Base-by-base conservation (phyloP, 2,329 filamentous ascomycete species). In the Penicillium sp. region DNA sequence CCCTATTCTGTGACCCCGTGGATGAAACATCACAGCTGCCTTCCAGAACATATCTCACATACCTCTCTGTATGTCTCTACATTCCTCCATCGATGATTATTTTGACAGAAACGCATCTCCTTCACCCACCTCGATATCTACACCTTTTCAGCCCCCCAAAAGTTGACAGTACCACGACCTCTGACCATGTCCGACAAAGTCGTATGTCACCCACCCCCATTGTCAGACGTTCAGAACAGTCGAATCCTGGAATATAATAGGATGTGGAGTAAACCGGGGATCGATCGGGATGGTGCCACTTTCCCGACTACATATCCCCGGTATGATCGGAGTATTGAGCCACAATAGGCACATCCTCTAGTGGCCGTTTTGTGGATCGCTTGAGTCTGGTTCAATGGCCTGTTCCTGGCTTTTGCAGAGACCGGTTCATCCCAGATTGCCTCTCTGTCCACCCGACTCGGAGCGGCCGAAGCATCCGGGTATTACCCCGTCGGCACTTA, bases 121-220 rank as follows among this genome's bases (percentile, higher is more conserved):
- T 38, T 20, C 35, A 38, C 35, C 20, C 4, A 13, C 24, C 10
- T 37, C 20, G 4, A 13, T 11, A 11, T 27, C 24, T 10, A 18
- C 14, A 22, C 10, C 11, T 11, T 32, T 6, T 6, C 8, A 18
- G 4, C 26, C 16, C 10, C 18, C 18, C 3, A 20, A 20, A 20
- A 32, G 3, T 31, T 27, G 14, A 35, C 20, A 16, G 6, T 8
- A 26, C 42, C 34, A 32, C 38, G 24, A 35, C 26, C 34, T 5
- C 26, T 18, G 32, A 4, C 37, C 31, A 23, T 16, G 22, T 26
- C 36, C 18, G 32, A 20, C 11, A 38, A 10, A 51, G 49, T 51
- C 45, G 40, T 51, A 51, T 51, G 49, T 51, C 49, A 51, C 44
- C 6, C 22, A 6, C 34, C 26, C 5, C 16, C 22, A 35, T n/a